Percentiles rank a stretch among this genome's conserved stretches.
Evolutionary conservation across 345 rosid species (phyloP).

Genomic region (Populus davidiana): DNA sequence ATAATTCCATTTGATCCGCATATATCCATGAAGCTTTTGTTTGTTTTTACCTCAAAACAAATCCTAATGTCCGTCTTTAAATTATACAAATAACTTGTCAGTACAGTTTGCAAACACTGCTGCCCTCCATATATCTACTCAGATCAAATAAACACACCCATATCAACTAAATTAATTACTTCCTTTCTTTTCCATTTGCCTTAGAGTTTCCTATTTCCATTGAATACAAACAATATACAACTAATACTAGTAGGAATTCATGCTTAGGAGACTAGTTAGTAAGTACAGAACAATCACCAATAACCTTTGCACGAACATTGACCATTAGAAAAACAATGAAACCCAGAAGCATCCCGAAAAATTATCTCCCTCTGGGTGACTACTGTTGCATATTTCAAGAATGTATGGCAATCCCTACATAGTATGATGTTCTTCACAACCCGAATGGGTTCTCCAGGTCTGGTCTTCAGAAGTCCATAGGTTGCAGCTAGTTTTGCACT

Average conservation of each 20-base stretch:
- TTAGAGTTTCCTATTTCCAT: too few species aligned
- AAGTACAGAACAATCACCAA: conserved; percentile 37
- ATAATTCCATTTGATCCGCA: too few species aligned
- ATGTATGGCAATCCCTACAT: conserved; percentile 82
- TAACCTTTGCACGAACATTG: conserved; percentile 68
- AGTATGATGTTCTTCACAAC: conserved; percentile 68
- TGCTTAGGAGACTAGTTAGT: neutral
- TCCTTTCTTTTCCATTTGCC: too few species aligned
- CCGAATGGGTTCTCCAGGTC: conserved; percentile 44
- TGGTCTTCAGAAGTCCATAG: conserved; percentile 59
- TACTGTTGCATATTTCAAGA: conserved; percentile 52
- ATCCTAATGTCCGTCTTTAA: too few species aligned
- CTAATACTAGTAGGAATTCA: neutral
- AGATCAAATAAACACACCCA: too few species aligned
- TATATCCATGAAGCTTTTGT: neutral
- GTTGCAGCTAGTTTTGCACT: conserved; percentile 85
- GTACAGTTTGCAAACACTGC: too few species aligned
- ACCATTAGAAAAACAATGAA: conserved; percentile 69
- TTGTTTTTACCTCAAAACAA: neutral
- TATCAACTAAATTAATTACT: too few species aligned
- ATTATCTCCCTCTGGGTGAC: conserved; percentile 59
- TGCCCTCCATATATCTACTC: too few species aligned
- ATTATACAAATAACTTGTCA: too few species aligned
- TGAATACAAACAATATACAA: too few species aligned
- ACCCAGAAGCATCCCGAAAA: conserved; percentile 77